A percentile compares a stretch with the other conserved stretches of the same genome.
Evolutionary conservation across 805 yeast genomes (phyloP).

Genomic region (Wickerhamiella azymoides): DNA sequence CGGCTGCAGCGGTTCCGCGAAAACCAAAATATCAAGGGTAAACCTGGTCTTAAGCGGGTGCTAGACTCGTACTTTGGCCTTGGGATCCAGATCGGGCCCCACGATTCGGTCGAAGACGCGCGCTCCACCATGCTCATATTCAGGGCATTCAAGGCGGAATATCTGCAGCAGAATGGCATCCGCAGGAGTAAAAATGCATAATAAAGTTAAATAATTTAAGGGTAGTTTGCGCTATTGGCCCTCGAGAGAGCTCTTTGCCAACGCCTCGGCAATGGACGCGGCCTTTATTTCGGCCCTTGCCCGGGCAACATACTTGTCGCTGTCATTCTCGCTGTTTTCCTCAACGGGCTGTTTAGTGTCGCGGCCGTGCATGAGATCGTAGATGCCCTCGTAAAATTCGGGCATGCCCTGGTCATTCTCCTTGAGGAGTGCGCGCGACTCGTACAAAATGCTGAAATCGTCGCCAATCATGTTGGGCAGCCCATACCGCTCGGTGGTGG

Average conservation of each 20-base stretch:
- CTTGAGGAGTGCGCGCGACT: background rate
- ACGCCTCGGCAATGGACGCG: too few relatives aligned
- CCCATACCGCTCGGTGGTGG: background rate
- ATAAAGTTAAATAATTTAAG: background rate
- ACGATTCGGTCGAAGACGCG: constrained; percentile 86
- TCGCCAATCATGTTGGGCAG: background rate
- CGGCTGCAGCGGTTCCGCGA: constrained; percentile 43
- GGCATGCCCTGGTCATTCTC: background rate
- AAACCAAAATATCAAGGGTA: constrained; percentile 7
- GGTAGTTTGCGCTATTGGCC: too few relatives aligned
- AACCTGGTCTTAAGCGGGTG: constrained; percentile 56
- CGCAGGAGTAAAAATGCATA: background rate
- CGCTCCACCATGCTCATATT: constrained; percentile 75
- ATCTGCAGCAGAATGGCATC: background rate
- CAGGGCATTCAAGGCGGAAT: constrained; percentile 11
- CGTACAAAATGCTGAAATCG: background rate
- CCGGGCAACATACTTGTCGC: too few relatives aligned
- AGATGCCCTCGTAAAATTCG: background rate
- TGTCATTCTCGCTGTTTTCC: background rate
- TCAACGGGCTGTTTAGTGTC: too few relatives aligned
- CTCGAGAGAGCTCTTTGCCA: too few relatives aligned
- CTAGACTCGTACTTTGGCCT: constrained; percentile 40
- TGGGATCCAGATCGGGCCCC: constrained; percentile 60
- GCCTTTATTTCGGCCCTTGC: too few relatives aligned
- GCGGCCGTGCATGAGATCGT: background rate